Base-by-base conservation (phyloP, 1,284 basidiomycete species). In the Tetrapyrgos nigripes region DNA sequence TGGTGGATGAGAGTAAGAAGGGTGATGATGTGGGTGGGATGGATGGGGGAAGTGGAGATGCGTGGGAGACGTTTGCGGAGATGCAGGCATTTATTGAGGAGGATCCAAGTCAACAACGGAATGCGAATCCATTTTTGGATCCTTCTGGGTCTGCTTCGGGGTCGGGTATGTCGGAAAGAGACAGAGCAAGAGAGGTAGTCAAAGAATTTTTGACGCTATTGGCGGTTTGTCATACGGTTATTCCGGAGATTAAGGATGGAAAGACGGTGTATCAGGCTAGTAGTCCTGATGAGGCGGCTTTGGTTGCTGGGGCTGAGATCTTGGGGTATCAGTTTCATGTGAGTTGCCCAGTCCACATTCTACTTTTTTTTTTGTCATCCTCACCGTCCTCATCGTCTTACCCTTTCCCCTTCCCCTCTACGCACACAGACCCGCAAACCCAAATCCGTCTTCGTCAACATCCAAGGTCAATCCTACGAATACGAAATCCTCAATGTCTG, bases 171-270 rank as follows among this genome's bases (percentile, higher is more conserved):
- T 57, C 63, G 17, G 59, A 66, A 62, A 76, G 71, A 66, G 78
- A 71, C 66, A 70, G 70, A 65, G 82, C 86, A 68, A 73, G 76
- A 55, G 87, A 87, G 19, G 82, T 91, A 1, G 78, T 94, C 51
- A 79, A 85, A 63, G 95, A 98, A 72, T 99, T 99, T 70, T 73
- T 99, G 67, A 91, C 92, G 0, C 79, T 99, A 33, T 82, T 99
- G 37, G 92, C 97, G 3, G 96, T 98, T 35, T 99, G 97, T 68
- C 97, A 99, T 73, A 99, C 97, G 0, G 97, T 99, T 66, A 97
- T 99, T 72, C 93, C 97, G n/a, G 97, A 99, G 75, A 77, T 89
- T 56, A 89, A 88, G 66, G 88, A 94, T 55, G 90, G 83, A 43
- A 96, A 93, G 82, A 91, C 89, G 67, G 82, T 89, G 23, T 99